Evolutionary conservation across 768 basidiomycete genomes (phyloP).

Genomic region (Russula griseocarnosa): DNA sequence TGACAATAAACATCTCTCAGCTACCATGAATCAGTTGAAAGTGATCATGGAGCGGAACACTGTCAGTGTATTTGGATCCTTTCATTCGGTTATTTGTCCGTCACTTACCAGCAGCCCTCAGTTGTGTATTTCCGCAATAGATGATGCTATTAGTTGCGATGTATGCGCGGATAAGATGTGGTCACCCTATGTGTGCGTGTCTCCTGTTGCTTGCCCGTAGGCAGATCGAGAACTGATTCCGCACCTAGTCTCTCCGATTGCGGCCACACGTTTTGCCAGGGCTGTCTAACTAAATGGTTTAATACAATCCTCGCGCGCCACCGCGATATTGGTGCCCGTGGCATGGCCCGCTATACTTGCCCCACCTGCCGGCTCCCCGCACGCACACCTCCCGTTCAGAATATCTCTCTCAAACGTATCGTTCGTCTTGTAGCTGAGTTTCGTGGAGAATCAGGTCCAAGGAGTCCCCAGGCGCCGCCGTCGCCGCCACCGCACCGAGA

Average conservation of each 20-base stretch:
- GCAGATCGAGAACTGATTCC: slow-evolving; percentile 9
- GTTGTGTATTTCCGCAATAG: slow-evolving; percentile 35
- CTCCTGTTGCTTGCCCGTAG: background rate
- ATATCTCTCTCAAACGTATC: slow-evolving; percentile 57
- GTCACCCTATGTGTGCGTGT: slow-evolving; percentile 59
- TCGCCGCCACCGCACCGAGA: slow-evolving; percentile 6
- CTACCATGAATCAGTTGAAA: slow-evolving; percentile 14
- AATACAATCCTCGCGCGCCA: slow-evolving; percentile 48
- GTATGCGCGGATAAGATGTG: slow-evolving; percentile 63
- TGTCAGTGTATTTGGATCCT: slow-evolving; percentile 6
- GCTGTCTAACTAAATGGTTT: slow-evolving; percentile 57
- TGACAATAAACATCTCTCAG: slow-evolving; percentile 7
- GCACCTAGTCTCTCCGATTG: slow-evolving; percentile 52
- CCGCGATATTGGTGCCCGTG: slow-evolving; percentile 36
- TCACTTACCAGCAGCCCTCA: background rate
- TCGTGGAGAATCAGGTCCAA: slow-evolving; percentile 46
- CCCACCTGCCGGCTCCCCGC: slow-evolving; percentile 59
- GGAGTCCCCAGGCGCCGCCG: slow-evolving; percentile 12
- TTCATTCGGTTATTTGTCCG: background rate
- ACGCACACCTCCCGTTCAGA: slow-evolving; percentile 50
- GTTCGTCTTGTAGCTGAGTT: slow-evolving; percentile 48
- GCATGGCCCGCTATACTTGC: slow-evolving; percentile 49
- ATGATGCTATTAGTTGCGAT: slow-evolving; percentile 57
- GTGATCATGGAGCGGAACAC: slow-evolving; percentile 15
- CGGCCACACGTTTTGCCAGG: slow-evolving; percentile 66